These are phyloP conservation scores for Apiospora phragmitis DNA, from an alignment of 2,329 filamentous ascomycete genomes.

Conservation along the genomic window DNA sequence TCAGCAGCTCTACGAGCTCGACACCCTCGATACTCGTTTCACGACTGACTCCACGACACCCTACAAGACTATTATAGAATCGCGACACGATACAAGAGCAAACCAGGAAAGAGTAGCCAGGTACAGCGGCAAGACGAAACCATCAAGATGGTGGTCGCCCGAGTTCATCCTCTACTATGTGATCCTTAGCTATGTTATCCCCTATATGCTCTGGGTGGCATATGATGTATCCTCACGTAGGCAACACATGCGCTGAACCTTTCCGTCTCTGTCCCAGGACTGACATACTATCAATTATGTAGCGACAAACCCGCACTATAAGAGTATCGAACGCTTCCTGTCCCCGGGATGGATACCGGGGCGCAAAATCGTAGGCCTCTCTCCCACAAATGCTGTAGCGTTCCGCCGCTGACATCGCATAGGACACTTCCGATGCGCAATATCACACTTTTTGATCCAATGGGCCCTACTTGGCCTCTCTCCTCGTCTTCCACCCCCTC, in stretches of 20 bases:
- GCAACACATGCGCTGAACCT: constrained; percentile 20
- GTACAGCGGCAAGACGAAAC: constrained; percentile 47
- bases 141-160: constrained; percentile 78
- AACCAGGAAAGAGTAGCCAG: constrained; percentile 44
- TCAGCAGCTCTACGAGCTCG: constrained; percentile 60
- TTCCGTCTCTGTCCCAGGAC: neutral
- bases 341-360: constrained; percentile 89
- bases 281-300: constrained; percentile 10
- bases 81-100: constrained; percentile 43
- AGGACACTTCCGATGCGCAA: constrained; percentile 89
- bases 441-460: constrained; percentile 85
- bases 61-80: constrained; percentile 58
- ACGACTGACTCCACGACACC: constrained; percentile 69
- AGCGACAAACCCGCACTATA: constrained; percentile 82
- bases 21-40: constrained; percentile 64
- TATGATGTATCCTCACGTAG: constrained; percentile 82
- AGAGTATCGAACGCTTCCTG: constrained; percentile 69
- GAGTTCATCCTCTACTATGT: constrained; percentile 85
- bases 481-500: constrained; percentile 78
- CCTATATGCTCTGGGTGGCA: constrained; percentile 88
- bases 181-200: constrained; percentile 65
- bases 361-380: constrained; percentile 72
- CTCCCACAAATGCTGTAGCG: neutral
- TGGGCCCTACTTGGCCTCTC: constrained; percentile 73
- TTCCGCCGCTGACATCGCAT: constrained; percentile 14